phyloP scores from a whole-genome alignment of 345 rosid genomes.

The Cardiospermum halicacabum region DNA sequence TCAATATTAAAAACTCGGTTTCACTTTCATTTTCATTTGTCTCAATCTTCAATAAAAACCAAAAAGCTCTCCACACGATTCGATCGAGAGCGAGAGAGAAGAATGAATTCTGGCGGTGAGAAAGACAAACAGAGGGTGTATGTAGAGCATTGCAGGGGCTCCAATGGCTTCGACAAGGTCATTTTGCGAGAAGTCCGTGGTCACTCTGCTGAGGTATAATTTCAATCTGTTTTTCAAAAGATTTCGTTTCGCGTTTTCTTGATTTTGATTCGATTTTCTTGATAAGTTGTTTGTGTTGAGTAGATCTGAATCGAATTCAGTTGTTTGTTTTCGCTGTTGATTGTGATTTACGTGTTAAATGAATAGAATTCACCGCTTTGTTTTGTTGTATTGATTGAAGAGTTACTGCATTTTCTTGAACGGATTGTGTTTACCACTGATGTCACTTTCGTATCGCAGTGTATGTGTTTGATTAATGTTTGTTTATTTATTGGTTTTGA shows the following conservation, averaged over 20 bases:
- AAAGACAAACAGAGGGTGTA: conserved; percentile 19
- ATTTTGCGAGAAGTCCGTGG: conserved; percentile 53
- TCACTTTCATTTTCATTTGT: neutral
- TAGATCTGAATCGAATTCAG: neutral
- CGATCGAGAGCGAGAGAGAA: conserved; percentile 10
- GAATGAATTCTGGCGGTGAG: neutral
- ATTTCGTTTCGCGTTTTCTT: neutral
- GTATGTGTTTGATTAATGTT: neutral
- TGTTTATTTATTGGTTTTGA: neutral
- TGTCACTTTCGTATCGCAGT: neutral
- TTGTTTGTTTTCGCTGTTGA: neutral
- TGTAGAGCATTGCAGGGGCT: conserved; percentile 54
- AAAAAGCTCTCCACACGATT: neutral
- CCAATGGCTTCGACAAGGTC: conserved; percentile 72
- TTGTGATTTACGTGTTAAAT: neutral
- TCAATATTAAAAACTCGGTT: neutral
- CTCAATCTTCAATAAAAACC: neutral
- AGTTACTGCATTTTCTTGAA: neutral
- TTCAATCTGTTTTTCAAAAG: neutral
- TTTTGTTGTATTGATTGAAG: neutral
- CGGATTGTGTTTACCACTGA: neutral
- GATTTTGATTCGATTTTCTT: neutral
- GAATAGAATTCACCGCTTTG: neutral
- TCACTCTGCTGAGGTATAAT: conserved; percentile 66
- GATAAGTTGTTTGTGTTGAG: neutral